phyloP scores from a whole-genome alignment of 2,329 filamentous ascomycete genomes.

The Erysiphe pulchra region DNA sequence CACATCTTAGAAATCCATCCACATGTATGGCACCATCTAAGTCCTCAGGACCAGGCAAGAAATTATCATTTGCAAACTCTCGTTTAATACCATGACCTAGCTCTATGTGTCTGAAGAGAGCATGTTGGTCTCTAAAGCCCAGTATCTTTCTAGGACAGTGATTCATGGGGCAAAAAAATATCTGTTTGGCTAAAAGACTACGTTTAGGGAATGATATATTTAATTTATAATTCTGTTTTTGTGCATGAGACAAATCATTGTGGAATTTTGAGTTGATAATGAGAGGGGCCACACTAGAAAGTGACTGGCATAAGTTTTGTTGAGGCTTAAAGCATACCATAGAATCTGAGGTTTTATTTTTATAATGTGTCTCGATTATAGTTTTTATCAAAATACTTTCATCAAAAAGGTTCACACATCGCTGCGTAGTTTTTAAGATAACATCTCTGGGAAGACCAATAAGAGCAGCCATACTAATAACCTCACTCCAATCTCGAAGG shows the following conservation, averaged over 20 bases:
- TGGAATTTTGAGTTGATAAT: no score
- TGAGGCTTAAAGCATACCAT: constrained; percentile 7
- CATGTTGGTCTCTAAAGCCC: constrained; percentile 15
- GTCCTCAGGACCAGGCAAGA: constrained; percentile 16
- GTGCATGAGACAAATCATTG: background rate
- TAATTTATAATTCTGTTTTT: background rate
- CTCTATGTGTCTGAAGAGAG: constrained; percentile 20
- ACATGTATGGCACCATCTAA: constrained; percentile 37
- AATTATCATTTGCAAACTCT: constrained; percentile 26
- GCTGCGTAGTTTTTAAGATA: constrained; percentile 40
- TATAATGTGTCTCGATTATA: constrained; percentile 5
- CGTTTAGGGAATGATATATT: background rate
- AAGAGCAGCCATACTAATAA: constrained; percentile 54
- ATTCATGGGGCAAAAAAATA: constrained; percentile 15
- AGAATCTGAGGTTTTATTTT: constrained; percentile 1
- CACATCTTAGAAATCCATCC: constrained; percentile 33
- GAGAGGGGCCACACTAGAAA: background rate
- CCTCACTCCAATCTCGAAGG: constrained; percentile 54
- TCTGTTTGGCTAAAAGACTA: background rate
- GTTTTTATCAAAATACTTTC: constrained; percentile 34
- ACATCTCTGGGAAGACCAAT: constrained; percentile 40
- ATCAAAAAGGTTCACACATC: constrained; percentile 53
- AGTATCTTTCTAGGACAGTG: constrained; percentile 15
- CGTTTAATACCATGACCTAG: constrained; percentile 18
- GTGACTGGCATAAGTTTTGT: background rate